Evolutionary conservation across 2,329 filamentous ascomycete species (phyloP).

Genomic region (Penicillium psychrosexuale): DNA sequence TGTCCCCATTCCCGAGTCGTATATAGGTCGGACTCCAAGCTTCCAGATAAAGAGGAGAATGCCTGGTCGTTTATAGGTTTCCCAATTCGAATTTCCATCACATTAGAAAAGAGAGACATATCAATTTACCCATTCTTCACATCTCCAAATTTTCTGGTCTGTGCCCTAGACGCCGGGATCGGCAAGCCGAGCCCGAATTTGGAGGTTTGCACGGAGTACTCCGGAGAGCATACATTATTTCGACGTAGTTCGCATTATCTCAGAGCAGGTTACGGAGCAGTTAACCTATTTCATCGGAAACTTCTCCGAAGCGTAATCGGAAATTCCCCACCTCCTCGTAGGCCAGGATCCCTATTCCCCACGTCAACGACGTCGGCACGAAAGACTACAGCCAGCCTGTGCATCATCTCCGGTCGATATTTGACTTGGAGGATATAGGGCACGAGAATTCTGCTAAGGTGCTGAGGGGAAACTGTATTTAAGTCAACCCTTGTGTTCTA

Average conservation of each 20-base stretch:
- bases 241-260: not conserved
- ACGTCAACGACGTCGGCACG: conserved; percentile 24
- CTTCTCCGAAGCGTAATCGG: conserved; percentile 15
- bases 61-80: not conserved
- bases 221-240: not conserved
- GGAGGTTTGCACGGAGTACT: conserved; percentile 15
- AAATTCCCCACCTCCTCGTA: conserved; percentile 24
- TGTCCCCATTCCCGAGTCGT: not conserved
- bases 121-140: accelerated
- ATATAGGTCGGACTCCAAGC: conserved; percentile 3
- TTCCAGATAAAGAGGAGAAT: not conserved
- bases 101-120: too few species aligned
- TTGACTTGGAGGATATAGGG: conserved; percentile 14
- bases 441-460: conserved; percentile 2
- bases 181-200: conserved; percentile 19
- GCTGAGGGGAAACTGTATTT: not conserved
- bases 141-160: conserved; percentile 17
- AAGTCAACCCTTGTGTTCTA: not conserved
- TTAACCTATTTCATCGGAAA: conserved; percentile 22
- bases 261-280: too few species aligned
- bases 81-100: not conserved
- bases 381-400: conserved; percentile 24
- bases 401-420: conserved; percentile 31
- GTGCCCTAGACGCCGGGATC: conserved; percentile 12
- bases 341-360: conserved; percentile 22